Conservation (phyloP, 2,329 filamentous ascomycete genomes). For the Hirsutella minnesotensis region DNA sequence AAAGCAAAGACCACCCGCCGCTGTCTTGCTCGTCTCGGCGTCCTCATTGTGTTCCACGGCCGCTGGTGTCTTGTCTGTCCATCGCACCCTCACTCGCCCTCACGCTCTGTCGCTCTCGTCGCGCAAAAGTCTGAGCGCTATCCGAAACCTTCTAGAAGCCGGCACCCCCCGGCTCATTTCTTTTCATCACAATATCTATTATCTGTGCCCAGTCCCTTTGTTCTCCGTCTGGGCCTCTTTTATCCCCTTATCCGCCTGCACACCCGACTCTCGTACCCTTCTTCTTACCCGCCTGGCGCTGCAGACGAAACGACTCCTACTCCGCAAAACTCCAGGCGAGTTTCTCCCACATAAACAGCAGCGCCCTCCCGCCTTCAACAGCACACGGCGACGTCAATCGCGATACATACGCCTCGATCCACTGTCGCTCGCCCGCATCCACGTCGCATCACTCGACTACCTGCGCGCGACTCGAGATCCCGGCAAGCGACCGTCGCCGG, state of each 20-base stretch:
- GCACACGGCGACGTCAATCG: too few relatives aligned
- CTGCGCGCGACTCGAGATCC: background rate
- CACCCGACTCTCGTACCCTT: too few relatives aligned
- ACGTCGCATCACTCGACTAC: background rate
- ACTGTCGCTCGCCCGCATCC: background rate
- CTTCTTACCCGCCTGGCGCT: too few relatives aligned
- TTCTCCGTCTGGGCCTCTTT: background rate
- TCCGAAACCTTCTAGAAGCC: slow-evolving; percentile 20
- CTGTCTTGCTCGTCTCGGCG: background rate
- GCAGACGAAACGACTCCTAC: too few relatives aligned
- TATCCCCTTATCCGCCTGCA: background rate
- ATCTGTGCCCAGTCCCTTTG: background rate
- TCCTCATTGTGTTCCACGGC: background rate
- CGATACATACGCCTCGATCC: too few relatives aligned
- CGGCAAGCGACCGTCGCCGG: background rate
- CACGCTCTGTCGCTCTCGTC: background rate
- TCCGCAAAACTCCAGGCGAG: too few relatives aligned
- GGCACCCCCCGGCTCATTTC: background rate
- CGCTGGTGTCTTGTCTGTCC: background rate
- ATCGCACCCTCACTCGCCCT: background rate
- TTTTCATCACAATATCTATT: background rate
- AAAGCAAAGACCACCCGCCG: background rate
- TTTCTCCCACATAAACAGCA: too few relatives aligned
- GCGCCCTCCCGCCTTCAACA: too few relatives aligned
- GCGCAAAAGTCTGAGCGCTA: background rate